phyloP scores from a whole-genome alignment of 768 basidiomycete genomes.

The Hygrocybe coccinea region DNA sequence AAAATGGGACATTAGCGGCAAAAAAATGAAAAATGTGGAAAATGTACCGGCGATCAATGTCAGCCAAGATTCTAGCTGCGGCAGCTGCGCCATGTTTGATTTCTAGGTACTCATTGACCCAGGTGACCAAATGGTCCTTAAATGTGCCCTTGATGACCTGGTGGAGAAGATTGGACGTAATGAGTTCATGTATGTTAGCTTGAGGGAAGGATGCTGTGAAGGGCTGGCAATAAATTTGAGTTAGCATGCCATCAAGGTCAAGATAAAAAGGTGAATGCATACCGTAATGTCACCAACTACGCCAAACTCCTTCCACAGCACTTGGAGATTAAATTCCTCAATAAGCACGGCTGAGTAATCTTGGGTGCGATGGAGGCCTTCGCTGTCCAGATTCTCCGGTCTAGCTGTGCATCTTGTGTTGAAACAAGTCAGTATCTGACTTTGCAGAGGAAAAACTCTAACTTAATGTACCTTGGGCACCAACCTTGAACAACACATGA shows the following conservation, averaged over 20 bases:
- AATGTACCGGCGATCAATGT: conserved; percentile 23
- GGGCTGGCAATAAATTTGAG: background rate
- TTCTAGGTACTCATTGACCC: conserved; percentile 28
- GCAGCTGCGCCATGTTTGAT: conserved; percentile 10
- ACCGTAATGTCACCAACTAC: conserved; percentile 31
- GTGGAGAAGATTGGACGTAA: conserved; percentile 32
- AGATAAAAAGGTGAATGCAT: background rate
- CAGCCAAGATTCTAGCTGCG: conserved; percentile 23
- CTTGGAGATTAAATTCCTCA: conserved; percentile 12
- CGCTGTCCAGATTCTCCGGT: conserved; percentile 23
- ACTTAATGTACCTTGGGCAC: conserved; percentile 19
- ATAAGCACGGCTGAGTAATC: conserved; percentile 19
- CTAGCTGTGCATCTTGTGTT: conserved; percentile 22
- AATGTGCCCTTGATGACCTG: conserved; percentile 35
- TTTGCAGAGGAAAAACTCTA: background rate
- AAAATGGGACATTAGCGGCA: background rate
- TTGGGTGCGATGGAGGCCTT: conserved; percentile 10
- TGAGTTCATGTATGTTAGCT: conserved; percentile 31
- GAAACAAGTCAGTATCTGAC: background rate
- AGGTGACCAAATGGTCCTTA: conserved; percentile 36
- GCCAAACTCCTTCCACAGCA: conserved; percentile 31
- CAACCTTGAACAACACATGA: conserved; percentile 31
- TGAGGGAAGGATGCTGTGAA: conserved; percentile 25
- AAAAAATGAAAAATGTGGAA: background rate
- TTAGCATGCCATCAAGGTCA: no score